Base-by-base conservation (phyloP, 2,329 filamentous ascomycete species). In the Lecanoromycetidae sp. region DNA sequence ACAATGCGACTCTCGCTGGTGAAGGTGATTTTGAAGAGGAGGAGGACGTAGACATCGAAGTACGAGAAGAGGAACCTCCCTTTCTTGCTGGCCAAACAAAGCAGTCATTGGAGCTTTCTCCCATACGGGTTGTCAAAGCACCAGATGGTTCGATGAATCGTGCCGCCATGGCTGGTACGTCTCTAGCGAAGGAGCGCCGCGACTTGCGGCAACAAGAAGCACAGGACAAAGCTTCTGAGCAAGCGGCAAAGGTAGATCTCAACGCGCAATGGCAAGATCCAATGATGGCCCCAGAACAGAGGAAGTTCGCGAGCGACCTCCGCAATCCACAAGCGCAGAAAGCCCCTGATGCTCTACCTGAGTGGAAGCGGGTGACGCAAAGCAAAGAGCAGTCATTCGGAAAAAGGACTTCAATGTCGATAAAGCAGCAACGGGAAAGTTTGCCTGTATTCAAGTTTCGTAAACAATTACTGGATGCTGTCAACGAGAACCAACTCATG, bases 131-230 rank as follows among this genome's bases (percentile, higher is more conserved):
- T 19, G 86, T 98, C 57, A 96, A 96, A 65, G 91, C 91, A 1
- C 93, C 91, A 0, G 91, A 98, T 64, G 91, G 91, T n/a, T 96
- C 90, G 3, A 80, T 98, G 65, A 98, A 98, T 61, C 77, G 91
- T 58, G 87, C 93, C 39, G 93, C 93, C 13, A 94, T 96, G 84
- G 82, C 88, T 7, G 90, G 91, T 36, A 88, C 90, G 13, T 76
- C 80, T 4, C 67, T 98, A 12, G 85, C 90, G 3, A 94, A 91
- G 61, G 91, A 98, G 61, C 75, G 91, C 44, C 81, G 87, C 61
- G 91, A 98, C 51, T 58, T 95, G 55, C 80, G 86, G 51, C 86
- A 94, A 58, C 84, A 93, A 60, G 90, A 98, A 65, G 80, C 79
- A 0, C 84, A 93, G 50, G 87, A 84, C 66, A 69, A 84, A 66